Evolutionary conservation across 73 alveolate species (phyloP), one percentile per base, ranked within the genome.

Genomic region (Paramecium sonneborni): DNA sequence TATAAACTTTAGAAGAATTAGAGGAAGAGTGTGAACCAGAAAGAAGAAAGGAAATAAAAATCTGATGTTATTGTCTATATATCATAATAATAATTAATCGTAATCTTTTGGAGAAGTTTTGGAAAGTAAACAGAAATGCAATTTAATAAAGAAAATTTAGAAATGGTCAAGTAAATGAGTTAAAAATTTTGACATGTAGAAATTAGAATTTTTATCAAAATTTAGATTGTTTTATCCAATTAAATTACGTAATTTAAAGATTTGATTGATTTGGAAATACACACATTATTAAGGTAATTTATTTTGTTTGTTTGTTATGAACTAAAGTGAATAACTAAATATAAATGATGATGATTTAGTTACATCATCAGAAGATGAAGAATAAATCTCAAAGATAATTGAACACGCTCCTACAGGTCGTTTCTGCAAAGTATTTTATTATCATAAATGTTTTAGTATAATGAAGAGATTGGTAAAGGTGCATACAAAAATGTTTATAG

Each of bases 401-500:
- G 94, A 87, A 34, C 15, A 32, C 21, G 84, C 70, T 37, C 94
- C 94, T 28, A 79, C 84, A 2, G 93, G 94, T 32, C 20, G 94
- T 15, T 87, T 87, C 37, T 15, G 43, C 85, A 26, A 92, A 79
- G 93, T 85, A 85, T 26, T 26, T 35, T 30, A 41, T 84, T 1
- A 24, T 12, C n/a, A 5, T 23, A 2, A 6, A 5, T 12, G 5
- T 23, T 34, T 26, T 69, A 93, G 95, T 93, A 69, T 79, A 93
- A 93, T 74, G 95, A 93, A 70, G 95, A 91, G 72, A 46, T 93
- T 6, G 94, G 94, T 20, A 69, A 55, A 35, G 96, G 95, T 8
- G 95, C 94, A 23, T 93, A 62, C 82, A 93, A 93, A 86, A 72
- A 92, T 24, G 95, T 95, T 6, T 95, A 90, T 76, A 84, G 94